Percentiles rank a stretch among this genome's conserved stretches.
Conservation (phyloP, 164 flowering plant species). For the grape (Vitis vinifera) region ASM3070453v1 NC_081818.1:26415501-26416000, state of each 20-base stretch:
- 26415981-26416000: slow-evolving; percentile 51
- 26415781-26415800: slow-evolving; percentile 66
- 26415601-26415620: slow-evolving; percentile 38
- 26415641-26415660: slow-evolving; percentile 49
- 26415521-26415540: slow-evolving; percentile 38
- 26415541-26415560: slow-evolving; percentile 48
- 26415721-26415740: slow-evolving; percentile 77
- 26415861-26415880: slow-evolving; percentile 18
- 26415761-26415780: slow-evolving; percentile 69
- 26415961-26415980: slow-evolving; percentile 56
- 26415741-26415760: slow-evolving; percentile 73
- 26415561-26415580: slow-evolving; percentile 51
- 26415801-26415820: slow-evolving; percentile 80
- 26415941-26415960: slow-evolving; percentile 35
- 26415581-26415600: slow-evolving; percentile 39
- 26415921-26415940: slow-evolving; percentile 18
- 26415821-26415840: slow-evolving; percentile 32
- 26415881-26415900: slow-evolving; percentile 35
- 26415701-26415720: slow-evolving; percentile 87
- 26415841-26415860: slow-evolving; percentile 22
- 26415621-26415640: slow-evolving; percentile 69
- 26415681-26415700: slow-evolving; percentile 54
- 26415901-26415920: slow-evolving; percentile 58
- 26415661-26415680: slow-evolving; percentile 48
- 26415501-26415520: slow-evolving; percentile 28